Percentiles rank a stretch among this genome's conserved stretches.
Evolutionary conservation across 208 protist species (phyloP).

Genomic region (Borovskyia barvae): DNA sequence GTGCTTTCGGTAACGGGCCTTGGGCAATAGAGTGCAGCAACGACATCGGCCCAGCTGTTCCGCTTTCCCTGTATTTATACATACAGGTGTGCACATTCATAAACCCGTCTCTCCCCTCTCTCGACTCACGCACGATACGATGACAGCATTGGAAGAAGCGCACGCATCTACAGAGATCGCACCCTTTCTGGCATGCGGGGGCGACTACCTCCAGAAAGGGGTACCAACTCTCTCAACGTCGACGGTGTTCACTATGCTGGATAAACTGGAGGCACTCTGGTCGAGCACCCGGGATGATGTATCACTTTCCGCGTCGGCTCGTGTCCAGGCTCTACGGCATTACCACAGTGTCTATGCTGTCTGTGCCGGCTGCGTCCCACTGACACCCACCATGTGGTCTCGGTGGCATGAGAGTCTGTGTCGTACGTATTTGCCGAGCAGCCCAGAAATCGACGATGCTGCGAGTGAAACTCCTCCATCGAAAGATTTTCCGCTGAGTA

Average conservation of each 20-base stretch:
- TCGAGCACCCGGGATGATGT: background rate
- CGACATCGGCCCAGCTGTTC: too few relatives aligned
- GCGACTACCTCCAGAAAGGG: slow-evolving; percentile 13
- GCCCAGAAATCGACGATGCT: too few relatives aligned
- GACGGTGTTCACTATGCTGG: slow-evolving; percentile 12
- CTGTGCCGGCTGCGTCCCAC: slow-evolving; percentile 22
- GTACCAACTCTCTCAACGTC: slow-evolving; percentile 12
- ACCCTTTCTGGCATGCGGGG: slow-evolving; percentile 9
- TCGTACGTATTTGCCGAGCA: too few relatives aligned
- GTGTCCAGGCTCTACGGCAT: slow-evolving; percentile 22
- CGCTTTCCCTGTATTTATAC: too few relatives aligned
- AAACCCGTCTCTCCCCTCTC: too few relatives aligned
- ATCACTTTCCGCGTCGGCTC: background rate
- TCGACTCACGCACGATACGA: too few relatives aligned
- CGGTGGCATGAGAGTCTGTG: too few relatives aligned
- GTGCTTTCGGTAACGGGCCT: too few relatives aligned
- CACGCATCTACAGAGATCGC: slow-evolving; percentile 12
- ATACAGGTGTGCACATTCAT: too few relatives aligned
- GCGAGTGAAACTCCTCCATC: too few relatives aligned
- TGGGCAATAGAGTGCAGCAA: too few relatives aligned
- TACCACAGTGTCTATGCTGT: slow-evolving; percentile 38
- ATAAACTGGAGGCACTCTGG: slow-evolving; percentile 17
- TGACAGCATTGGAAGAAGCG: slow-evolving; percentile 13
- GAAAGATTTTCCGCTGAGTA: too few relatives aligned
- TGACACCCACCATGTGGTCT: slow-evolving; percentile 10